Percentiles rank a stretch among this genome's conserved stretches.
Evolutionary conservation across 2,329 filamentous ascomycete species (phyloP).

Genomic region (Zasmidium cellare): DNA sequence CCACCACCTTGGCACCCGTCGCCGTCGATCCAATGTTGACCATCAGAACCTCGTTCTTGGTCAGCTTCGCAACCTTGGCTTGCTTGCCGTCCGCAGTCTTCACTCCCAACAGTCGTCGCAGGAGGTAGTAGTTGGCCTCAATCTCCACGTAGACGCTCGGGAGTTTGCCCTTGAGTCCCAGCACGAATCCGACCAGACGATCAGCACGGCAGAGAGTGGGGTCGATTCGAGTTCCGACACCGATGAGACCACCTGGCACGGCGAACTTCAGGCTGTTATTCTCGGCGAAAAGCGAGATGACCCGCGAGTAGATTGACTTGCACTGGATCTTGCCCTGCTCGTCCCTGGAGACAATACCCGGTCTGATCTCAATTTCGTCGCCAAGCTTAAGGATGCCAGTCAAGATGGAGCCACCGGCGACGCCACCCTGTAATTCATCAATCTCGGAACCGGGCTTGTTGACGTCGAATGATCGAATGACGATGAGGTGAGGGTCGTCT

Average conservation of each 20-base stretch:
- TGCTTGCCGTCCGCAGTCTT: constrained; percentile 98
- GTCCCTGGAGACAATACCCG: constrained; percentile 96
- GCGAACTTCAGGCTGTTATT: constrained; percentile 98
- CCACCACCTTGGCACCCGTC: constrained; percentile 94
- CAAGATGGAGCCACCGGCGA: constrained; percentile 94
- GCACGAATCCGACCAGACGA: constrained; percentile 96
- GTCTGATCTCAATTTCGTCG: constrained; percentile 97
- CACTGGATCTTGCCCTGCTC: constrained; percentile 92
- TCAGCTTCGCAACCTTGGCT: constrained; percentile 96
- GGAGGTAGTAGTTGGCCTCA: constrained; percentile 98
- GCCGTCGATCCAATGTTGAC: constrained; percentile 98
- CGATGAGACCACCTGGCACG: constrained; percentile 94
- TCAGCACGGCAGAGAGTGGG: constrained; percentile 97
- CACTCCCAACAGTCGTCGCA: constrained; percentile 90
- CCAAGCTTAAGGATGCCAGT: constrained; percentile 96
- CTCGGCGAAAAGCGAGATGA: constrained; percentile 94
- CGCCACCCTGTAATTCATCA: constrained; percentile 96
- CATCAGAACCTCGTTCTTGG: constrained; percentile 99
- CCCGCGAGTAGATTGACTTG: constrained; percentile 93
- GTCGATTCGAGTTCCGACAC: constrained; percentile 96
- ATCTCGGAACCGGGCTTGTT: constrained; percentile 99
- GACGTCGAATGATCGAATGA: constrained; percentile 98
- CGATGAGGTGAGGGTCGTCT: constrained; percentile 94
- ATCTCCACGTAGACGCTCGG: constrained; percentile 98
- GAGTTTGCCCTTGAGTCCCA: constrained; percentile 88